phyloP scores from a whole-genome alignment of 805 yeast species.

The Ogataea degrootiae region DNA sequence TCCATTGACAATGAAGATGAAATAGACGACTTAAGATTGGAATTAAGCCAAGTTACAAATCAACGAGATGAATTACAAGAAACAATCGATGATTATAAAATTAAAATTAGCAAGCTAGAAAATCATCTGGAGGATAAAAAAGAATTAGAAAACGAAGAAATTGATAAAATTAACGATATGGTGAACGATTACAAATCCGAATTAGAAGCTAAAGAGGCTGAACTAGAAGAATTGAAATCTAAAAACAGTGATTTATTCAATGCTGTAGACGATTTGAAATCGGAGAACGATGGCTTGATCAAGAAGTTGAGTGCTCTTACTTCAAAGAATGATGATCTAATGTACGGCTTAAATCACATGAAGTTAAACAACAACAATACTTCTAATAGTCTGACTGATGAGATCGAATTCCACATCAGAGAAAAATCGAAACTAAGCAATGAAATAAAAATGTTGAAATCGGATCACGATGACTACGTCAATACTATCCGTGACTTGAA shows the following conservation, averaged over 20 bases:
- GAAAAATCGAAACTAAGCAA: not conserved
- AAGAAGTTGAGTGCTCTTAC: constrained; percentile 13
- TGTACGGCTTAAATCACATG: no score
- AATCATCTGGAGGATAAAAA: constrained; percentile 2
- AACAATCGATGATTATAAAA: constrained; percentile 6
- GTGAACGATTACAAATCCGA: constrained; percentile 5
- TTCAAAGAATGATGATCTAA: not conserved
- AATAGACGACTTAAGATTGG: constrained; percentile 10
- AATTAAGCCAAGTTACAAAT: constrained; percentile 5
- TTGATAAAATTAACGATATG: not conserved
- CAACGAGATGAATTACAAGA: constrained; percentile 14
- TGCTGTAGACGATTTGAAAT: constrained; percentile 10
- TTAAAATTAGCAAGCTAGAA: constrained; percentile 3
- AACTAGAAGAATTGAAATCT: constrained; percentile 17
- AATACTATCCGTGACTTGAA: no score
- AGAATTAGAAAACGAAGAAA: not conserved
- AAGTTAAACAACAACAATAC: no score
- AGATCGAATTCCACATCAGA: no score
- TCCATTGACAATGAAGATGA: constrained; percentile 5
- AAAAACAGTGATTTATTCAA: constrained; percentile 22
- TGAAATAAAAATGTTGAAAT: not conserved
- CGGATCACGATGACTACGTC: not conserved
- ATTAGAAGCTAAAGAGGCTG: constrained; percentile 6
- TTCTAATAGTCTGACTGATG: no score
- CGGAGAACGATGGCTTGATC: constrained; percentile 26